Conservation (phyloP, 306 rosid genomes). For the Quercus agrifolia region DNA sequence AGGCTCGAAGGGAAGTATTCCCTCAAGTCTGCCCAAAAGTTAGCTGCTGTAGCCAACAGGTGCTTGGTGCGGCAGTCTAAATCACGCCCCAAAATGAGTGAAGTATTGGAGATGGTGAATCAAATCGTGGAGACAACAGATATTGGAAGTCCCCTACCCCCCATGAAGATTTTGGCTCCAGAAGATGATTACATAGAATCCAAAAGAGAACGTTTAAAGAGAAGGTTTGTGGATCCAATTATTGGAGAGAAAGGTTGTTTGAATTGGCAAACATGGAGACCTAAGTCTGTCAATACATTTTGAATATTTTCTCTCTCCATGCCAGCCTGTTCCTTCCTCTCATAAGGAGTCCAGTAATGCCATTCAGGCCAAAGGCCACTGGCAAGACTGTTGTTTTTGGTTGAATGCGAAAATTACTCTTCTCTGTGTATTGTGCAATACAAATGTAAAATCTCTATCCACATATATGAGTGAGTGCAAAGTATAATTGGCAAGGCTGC, state of each 20-base stretch:
- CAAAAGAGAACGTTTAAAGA: conserved; percentile 33
- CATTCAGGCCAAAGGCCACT: neutral
- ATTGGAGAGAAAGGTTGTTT: conserved; percentile 46
- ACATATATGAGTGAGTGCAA: no score
- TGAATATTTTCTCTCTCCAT: neutral
- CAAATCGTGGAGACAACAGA: conserved; percentile 26
- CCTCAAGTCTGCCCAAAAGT: conserved; percentile 43
- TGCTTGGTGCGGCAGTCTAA: conserved; percentile 46
- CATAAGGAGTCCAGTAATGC: neutral
- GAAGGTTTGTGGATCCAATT: conserved; percentile 36
- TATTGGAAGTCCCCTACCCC: conserved; percentile 29
- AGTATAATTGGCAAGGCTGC: no score
- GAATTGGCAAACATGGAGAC: conserved; percentile 31
- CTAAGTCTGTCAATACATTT: conserved; percentile 34
- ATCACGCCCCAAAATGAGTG: conserved; percentile 58
- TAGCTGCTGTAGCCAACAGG: conserved; percentile 50
- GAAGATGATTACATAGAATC: conserved; percentile 27
- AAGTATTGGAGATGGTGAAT: conserved; percentile 41
- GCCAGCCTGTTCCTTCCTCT: neutral
- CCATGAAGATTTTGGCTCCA: conserved; percentile 12
- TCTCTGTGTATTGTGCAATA: neutral
- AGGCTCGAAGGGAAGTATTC: conserved; percentile 49
- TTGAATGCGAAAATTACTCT: neutral
- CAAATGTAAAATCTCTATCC: neutral
- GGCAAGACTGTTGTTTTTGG: neutral